Percentiles rank a stretch among this genome's conserved stretches.
phyloP scores from a whole-genome alignment of 2,329 filamentous ascomycete species.

The Aspergillus piperis region DNA sequence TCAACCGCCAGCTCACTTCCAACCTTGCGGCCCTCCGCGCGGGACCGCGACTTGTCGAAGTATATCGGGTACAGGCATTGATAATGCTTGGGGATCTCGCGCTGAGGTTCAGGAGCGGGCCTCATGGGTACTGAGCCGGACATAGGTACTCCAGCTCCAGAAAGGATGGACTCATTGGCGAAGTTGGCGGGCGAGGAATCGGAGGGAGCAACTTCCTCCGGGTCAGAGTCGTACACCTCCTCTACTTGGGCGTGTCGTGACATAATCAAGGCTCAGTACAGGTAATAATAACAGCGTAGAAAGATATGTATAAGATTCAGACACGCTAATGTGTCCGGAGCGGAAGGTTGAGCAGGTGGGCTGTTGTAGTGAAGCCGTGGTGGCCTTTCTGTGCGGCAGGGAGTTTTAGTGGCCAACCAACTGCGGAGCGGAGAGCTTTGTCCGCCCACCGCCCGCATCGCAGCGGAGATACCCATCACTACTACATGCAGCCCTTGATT shows the following conservation, averaged over 20 bases:
- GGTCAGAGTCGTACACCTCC: constrained; percentile 90
- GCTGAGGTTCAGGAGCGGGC: constrained; percentile 47
- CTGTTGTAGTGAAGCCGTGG: constrained; percentile 7
- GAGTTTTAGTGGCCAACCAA: constrained; percentile 19
- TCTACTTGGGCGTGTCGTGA: constrained; percentile 81
- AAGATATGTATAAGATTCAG: neutral
- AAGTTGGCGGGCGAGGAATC: constrained; percentile 48
- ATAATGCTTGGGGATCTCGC: constrained; percentile 68
- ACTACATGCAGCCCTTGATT: too few relatives aligned
- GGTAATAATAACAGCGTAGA: neutral
- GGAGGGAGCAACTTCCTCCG: constrained; percentile 79
- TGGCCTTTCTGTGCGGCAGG: constrained; percentile 27
- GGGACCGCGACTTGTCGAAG: constrained; percentile 70
- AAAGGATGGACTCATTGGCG: constrained; percentile 47
- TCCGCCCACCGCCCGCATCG: constrained; percentile 7
- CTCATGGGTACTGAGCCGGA: constrained; percentile 29
- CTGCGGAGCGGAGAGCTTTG: constrained; percentile 22
- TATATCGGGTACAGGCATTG: constrained; percentile 94
- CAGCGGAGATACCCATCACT: too few relatives aligned
- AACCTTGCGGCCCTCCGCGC: constrained; percentile 81
- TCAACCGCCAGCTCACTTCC: constrained; percentile 68
- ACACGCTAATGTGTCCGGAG: neutral
- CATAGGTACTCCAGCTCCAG: constrained; percentile 37
- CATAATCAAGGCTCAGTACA: constrained; percentile 54
- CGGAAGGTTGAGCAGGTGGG: constrained; percentile 1